phyloP scores from a whole-genome alignment of 345 rosid genomes.

The Sonneratia alba region DNA sequence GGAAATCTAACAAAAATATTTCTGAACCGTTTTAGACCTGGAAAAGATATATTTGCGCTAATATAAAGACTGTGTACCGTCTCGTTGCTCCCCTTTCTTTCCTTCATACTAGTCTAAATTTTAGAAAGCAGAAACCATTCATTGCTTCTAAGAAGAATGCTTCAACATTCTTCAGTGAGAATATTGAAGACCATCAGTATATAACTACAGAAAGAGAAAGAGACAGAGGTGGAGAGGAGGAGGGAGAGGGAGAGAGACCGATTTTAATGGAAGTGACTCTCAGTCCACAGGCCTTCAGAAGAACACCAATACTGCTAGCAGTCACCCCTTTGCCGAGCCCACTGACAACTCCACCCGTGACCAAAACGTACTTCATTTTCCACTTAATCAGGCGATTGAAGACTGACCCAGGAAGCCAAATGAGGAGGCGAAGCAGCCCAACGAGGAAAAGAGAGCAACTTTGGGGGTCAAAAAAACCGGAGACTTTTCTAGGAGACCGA shows the following conservation, averaged over 20 bases:
- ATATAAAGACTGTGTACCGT: background rate
- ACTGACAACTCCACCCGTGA: slow-evolving; percentile 57
- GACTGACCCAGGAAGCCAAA: slow-evolving; percentile 1
- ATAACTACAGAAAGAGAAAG: background rate
- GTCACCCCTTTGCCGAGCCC: slow-evolving; percentile 61
- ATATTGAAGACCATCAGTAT: background rate
- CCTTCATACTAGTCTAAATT: background rate
- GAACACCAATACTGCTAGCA: slow-evolving; percentile 51
- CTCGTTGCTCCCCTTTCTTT: background rate
- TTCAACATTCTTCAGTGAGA: background rate
- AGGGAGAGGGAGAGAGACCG: slow-evolving; percentile 25
- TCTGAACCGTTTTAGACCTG: background rate
- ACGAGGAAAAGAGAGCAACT: background rate
- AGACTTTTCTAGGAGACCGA: background rate
- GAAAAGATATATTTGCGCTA: background rate
- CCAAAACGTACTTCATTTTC: slow-evolving; percentile 48
- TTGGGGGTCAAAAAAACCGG: background rate
- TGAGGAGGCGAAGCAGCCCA: background rate
- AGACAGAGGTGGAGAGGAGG: background rate
- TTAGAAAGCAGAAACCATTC: background rate
- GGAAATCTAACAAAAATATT: background rate
- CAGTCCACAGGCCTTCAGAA: slow-evolving; percentile 71
- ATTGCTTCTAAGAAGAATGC: background rate
- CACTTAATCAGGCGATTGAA: background rate
- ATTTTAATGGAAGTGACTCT: slow-evolving; percentile 77